These are phyloP conservation scores for Candida schatavii DNA, from an alignment of 805 yeast genomes.

Conservation along the genomic window DNA sequence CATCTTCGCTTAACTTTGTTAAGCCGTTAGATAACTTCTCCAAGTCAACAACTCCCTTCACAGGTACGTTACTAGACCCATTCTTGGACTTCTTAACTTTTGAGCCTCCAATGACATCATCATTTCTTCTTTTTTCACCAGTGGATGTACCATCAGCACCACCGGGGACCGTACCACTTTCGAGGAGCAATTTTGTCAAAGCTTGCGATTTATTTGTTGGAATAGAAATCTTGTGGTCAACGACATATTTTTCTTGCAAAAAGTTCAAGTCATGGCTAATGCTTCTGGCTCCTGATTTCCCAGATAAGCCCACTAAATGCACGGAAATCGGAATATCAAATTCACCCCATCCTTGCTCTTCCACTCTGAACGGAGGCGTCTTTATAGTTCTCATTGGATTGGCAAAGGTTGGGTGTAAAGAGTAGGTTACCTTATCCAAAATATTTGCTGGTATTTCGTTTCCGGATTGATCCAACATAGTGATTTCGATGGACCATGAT, in stretches of 20 bases:
- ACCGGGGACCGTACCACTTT: conserved; percentile 76
- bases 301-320: conserved; percentile 57
- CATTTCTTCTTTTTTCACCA: conserved; percentile 26
- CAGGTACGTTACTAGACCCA: conserved; percentile 41
- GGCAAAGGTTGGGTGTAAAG: conserved; percentile 90
- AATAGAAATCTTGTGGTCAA: conserved; percentile 73
- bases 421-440: conserved; percentile 89
- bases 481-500: conserved; percentile 81
- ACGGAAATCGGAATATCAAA: conserved; percentile 83
- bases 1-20: conserved; percentile 87
- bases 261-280: conserved; percentile 89
- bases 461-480: conserved; percentile 74
- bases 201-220: conserved; percentile 71
- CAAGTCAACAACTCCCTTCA: conserved; percentile 77
- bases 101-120: conserved; percentile 18
- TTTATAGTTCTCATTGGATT: conserved; percentile 83
- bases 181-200: conserved; percentile 68
- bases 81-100: conserved; percentile 52
- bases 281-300: conserved; percentile 85
- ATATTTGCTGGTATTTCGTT: conserved; percentile 80
- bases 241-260: conserved; percentile 67
- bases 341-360: conserved; percentile 98
- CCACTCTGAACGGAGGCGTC: conserved; percentile 80
- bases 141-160: conserved; percentile 14
- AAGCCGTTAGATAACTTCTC: conserved; percentile 89